Evolutionary conservation across 2,329 filamentous ascomycete genomes (phyloP).

Genomic region (Thelonectria olida): DNA sequence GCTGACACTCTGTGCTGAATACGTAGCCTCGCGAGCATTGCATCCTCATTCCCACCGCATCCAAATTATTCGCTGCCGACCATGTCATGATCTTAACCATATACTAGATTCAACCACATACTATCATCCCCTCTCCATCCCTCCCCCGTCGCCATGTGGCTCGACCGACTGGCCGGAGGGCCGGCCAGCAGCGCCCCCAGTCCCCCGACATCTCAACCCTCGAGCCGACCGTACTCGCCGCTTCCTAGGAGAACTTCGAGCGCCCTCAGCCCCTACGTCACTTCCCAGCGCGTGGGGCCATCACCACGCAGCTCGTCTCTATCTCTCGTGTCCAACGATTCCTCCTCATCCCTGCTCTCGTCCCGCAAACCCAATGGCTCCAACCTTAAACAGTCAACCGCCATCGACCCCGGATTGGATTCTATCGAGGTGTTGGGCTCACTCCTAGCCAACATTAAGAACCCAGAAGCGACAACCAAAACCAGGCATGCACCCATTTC

Average conservation of each 20-base stretch:
- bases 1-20: slow-evolving; percentile 27
- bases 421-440: slow-evolving; percentile 74
- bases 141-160: slow-evolving; percentile 73
- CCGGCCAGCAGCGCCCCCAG: slow-evolving; percentile 69
- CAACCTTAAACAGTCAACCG: slow-evolving; percentile 67
- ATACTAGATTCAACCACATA: slow-evolving; percentile 7
- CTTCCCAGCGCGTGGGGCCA: slow-evolving; percentile 73
- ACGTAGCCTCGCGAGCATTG: slow-evolving; percentile 26
- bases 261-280: slow-evolving; percentile 73
- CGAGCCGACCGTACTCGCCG: slow-evolving; percentile 77
- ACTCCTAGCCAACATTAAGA: slow-evolving; percentile 49
- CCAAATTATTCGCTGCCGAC: slow-evolving; percentile 5
- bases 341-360: slow-evolving; percentile 76
- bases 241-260: slow-evolving; percentile 73
- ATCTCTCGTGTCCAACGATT: slow-evolving; percentile 81
- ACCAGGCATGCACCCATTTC: slow-evolving; percentile 44
- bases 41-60: slow-evolving; percentile 5
- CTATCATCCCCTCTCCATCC: slow-evolving; percentile 2
- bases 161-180: slow-evolving; percentile 80
- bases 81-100: slow-evolving; percentile 24
- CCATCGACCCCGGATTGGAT: slow-evolving; percentile 66
- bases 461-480: slow-evolving; percentile 17
- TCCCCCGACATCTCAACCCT: slow-evolving; percentile 68
- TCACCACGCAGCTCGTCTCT: slow-evolving; percentile 80
- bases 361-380: slow-evolving; percentile 74